phyloP scores from a whole-genome alignment of 106 monocot genomes.

The Dioscorea dumetorum region DNA sequence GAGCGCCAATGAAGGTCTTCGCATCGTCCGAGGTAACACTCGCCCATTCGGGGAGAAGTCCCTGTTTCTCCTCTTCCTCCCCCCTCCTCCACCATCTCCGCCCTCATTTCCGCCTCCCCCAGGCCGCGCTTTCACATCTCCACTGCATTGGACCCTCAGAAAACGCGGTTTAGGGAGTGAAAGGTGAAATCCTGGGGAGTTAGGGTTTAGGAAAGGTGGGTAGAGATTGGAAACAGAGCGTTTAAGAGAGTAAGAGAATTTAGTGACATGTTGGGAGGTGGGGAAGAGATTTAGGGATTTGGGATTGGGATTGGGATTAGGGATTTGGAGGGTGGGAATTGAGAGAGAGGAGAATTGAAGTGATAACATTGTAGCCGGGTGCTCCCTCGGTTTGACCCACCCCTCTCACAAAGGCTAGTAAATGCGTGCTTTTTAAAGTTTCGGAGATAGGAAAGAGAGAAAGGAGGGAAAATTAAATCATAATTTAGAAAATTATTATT shows the following conservation, averaged over 20 bases:
- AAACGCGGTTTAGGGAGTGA: not conserved
- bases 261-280: not conserved
- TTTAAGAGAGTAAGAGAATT: not conserved
- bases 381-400: too few relatives aligned
- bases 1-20: constrained; percentile 71
- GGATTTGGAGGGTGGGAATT: constrained; percentile 4
- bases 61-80: constrained; percentile 36
- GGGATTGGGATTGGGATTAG: not conserved
- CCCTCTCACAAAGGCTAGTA: too few relatives aligned
- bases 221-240: not conserved
- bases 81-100: constrained; percentile 33
- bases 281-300: not conserved
- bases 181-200: constrained; percentile 6
- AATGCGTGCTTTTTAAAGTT: too few relatives aligned
- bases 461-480: too few relatives aligned
- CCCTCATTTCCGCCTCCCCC: constrained; percentile 8
- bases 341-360: not conserved
- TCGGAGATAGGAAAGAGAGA: too few relatives aligned
- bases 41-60: constrained; percentile 75
- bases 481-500: too few relatives aligned
- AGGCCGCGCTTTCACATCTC: constrained; percentile 24
- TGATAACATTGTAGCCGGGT: not conserved
- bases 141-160: not conserved
- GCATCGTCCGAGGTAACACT: constrained; percentile 68
- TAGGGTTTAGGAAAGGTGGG: not conserved